Percentiles rank a stretch among this genome's conserved stretches.
Evolutionary conservation across 1,284 basidiomycete species (phyloP).

Genomic region (Cerrena zonata): DNA sequence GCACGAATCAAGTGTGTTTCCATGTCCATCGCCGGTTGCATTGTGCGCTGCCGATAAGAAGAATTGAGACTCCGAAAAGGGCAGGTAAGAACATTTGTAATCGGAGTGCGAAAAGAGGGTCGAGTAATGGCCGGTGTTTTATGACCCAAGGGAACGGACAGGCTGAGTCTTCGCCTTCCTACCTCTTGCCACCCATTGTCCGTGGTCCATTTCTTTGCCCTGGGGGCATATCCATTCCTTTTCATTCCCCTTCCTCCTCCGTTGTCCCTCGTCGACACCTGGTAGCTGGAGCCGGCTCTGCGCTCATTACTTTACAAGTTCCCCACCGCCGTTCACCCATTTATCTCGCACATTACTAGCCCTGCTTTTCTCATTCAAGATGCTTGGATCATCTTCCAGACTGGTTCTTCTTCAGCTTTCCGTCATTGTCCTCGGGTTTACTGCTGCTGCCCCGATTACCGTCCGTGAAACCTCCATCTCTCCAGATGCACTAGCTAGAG

Average conservation of each 20-base stretch:
- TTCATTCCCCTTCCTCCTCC: slow-evolving; percentile 30
- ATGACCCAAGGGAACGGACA: not conserved
- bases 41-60: not conserved
- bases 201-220: slow-evolving; percentile 35
- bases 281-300: slow-evolving; percentile 49
- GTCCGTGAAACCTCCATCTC: slow-evolving; percentile 12
- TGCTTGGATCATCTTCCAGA: slow-evolving; percentile 28
- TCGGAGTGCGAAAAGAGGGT: not conserved
- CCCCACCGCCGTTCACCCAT: slow-evolving; percentile 10
- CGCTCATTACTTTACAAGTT: slow-evolving; percentile 19
- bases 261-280: slow-evolving; percentile 32
- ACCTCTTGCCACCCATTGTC: slow-evolving; percentile 17
- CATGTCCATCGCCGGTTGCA: slow-evolving; percentile 5
- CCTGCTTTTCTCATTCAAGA: slow-evolving; percentile 17
- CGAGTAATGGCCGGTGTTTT: not conserved
- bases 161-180: not conserved
- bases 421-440: slow-evolving; percentile 26
- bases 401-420: slow-evolving; percentile 30
- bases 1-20: not conserved
- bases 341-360: not conserved
- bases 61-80: slow-evolving; percentile 6
- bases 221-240: slow-evolving; percentile 54
- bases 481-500: slow-evolving; percentile 18
- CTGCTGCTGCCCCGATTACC: slow-evolving; percentile 20
- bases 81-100: not conserved